phyloP scores from a whole-genome alignment of 495 filamentous ascomycete species.

The Sordaria brevicollis region DNA sequence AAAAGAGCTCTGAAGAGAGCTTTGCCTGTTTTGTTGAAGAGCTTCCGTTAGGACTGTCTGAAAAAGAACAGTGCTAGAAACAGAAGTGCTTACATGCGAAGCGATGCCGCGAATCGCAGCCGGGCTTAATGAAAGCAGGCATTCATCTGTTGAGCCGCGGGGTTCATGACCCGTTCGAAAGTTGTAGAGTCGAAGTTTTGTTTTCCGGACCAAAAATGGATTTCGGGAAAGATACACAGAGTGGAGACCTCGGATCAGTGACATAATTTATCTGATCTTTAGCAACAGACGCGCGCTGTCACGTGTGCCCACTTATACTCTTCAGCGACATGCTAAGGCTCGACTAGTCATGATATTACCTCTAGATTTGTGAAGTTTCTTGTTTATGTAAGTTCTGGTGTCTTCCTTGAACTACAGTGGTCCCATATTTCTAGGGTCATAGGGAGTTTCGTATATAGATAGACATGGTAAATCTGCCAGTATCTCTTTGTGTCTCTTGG shows the following conservation, averaged over 20 bases:
- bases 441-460: background rate
- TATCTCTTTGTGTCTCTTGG: background rate
- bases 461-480: too few relatives aligned
- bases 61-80: too few relatives aligned
- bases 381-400: too few relatives aligned
- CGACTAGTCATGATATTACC: too few relatives aligned
- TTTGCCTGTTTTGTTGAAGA: constrained; percentile 39
- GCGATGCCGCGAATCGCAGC: constrained; percentile 45
- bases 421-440: background rate
- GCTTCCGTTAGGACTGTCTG: background rate
- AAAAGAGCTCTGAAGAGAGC: constrained; percentile 67
- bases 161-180: background rate
- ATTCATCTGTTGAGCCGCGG: constrained; percentile 19
- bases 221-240: background rate
- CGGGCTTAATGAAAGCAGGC: constrained; percentile 33
- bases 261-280: background rate
- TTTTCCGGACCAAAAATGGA: background rate
- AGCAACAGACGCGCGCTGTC: background rate
- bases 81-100: constrained; percentile 46
- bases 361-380: too few relatives aligned
- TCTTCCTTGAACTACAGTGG: too few relatives aligned
- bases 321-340: background rate
- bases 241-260: background rate
- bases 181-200: background rate
- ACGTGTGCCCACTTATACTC: background rate